Conservation (phyloP, 805 yeast genomes). For the Saccharomycopsis fermentans region DNA sequence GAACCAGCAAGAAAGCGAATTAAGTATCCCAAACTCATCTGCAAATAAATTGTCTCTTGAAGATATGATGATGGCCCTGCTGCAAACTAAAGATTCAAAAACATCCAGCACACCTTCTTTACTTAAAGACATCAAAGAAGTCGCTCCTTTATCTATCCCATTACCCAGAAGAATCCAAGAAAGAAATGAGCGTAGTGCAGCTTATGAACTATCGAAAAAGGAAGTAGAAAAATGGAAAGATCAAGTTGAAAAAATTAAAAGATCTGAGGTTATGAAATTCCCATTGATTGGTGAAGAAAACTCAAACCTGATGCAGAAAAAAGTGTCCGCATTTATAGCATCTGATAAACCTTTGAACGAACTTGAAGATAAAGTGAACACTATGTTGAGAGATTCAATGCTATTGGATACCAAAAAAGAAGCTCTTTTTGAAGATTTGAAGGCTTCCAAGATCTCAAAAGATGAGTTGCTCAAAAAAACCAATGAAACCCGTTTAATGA, state of each 20-base stretch:
- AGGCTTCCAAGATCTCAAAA: constrained; percentile 66
- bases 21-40: constrained; percentile 45
- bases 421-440: constrained; percentile 80
- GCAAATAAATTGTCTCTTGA: constrained; percentile 51
- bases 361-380: constrained; percentile 56
- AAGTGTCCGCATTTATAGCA: constrained; percentile 46
- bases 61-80: constrained; percentile 58
- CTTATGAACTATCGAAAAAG: constrained; percentile 78
- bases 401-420: constrained; percentile 64
- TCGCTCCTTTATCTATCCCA: constrained; percentile 61
- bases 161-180: constrained; percentile 79
- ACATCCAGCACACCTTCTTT: constrained; percentile 41
- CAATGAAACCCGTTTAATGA: constrained; percentile 77
- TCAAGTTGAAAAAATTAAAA: constrained; percentile 54
- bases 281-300: constrained; percentile 45
- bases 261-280: constrained; percentile 76
- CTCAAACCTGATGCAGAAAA: constrained; percentile 20
- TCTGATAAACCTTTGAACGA: constrained; percentile 41
- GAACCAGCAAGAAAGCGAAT: constrained; percentile 58
- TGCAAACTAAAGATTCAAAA: constrained; percentile 36
- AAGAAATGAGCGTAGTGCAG: constrained; percentile 78
- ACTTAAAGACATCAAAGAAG: constrained; percentile 29
- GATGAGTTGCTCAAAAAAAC: constrained; percentile 74
- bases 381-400: constrained; percentile 53
- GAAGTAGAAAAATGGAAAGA: constrained; percentile 88